Conservation (phyloP, 164 flowering plant genomes). For the Annona cherimola region DNA sequence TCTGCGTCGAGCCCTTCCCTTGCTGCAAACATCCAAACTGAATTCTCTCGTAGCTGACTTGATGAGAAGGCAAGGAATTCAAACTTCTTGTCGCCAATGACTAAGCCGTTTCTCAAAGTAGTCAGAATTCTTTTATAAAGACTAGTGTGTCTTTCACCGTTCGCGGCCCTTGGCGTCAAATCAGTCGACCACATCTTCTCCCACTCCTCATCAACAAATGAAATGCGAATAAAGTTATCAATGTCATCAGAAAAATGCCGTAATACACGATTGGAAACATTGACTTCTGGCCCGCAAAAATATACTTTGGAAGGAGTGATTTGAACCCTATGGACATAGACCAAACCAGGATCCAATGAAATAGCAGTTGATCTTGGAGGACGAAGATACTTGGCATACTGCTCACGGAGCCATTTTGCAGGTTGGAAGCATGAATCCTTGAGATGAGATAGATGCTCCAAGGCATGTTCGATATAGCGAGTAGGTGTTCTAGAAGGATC, state of each 20-base stretch:
- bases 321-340: conserved; percentile 64
- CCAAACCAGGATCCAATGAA: conserved; percentile 60
- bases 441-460: conserved; percentile 51
- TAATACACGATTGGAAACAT: conserved; percentile 70
- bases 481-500: conserved; percentile 37
- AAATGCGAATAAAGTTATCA: conserved; percentile 72
- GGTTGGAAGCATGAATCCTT: conserved; percentile 84
- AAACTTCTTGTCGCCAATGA: conserved; percentile 72
- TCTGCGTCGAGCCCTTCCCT: conserved; percentile 44
- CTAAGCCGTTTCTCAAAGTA: conserved; percentile 52
- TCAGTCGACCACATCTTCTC: conserved; percentile 54
- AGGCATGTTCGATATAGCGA: conserved; percentile 46
- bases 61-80: conserved; percentile 92
- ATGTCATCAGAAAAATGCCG: conserved; percentile 40
- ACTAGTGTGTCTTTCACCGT: conserved; percentile 28
- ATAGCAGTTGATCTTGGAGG: conserved; percentile 32
- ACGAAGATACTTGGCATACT: conserved; percentile 32
- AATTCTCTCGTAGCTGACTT: conserved; percentile 76
- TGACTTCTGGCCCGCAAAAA: conserved; percentile 76
- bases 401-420: conserved; percentile 50
- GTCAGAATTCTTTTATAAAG: conserved; percentile 57
- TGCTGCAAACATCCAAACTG: conserved; percentile 93
- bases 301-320: conserved; percentile 74
- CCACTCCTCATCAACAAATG: conserved; percentile 78
- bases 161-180: conserved; percentile 36